A percentile compares a stretch with the other conserved stretches of the same genome.
phyloP scores from a whole-genome alignment of 2,329 filamentous ascomycete species.

The Calonectria pseudoreteaudii region DNA sequence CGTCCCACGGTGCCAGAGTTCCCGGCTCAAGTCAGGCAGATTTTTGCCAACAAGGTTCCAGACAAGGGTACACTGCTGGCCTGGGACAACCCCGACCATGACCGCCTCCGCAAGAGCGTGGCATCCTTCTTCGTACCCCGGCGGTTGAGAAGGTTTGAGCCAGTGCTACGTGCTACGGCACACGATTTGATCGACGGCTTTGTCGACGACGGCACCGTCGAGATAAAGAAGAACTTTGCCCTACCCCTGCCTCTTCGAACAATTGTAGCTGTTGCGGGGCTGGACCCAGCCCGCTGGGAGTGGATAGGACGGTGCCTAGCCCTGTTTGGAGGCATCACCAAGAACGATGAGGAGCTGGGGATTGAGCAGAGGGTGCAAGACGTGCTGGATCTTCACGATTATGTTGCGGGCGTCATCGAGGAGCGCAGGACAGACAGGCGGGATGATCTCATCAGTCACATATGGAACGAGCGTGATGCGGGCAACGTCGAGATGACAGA shows the following conservation, averaged over 20 bases:
- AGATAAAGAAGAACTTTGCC: background rate
- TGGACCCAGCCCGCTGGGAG: background rate
- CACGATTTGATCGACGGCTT: background rate
- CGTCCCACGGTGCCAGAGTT: background rate
- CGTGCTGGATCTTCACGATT: background rate
- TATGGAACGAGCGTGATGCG: background rate
- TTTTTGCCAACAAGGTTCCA: constrained; percentile 3
- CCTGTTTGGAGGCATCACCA: background rate
- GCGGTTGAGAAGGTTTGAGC: background rate
- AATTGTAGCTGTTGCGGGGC: background rate
- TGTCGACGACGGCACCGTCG: background rate
- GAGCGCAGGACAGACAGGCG: background rate
- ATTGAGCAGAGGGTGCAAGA: background rate
- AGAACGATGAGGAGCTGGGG: background rate
- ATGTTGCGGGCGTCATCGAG: background rate
- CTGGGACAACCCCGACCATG: background rate
- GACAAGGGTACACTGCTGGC: background rate
- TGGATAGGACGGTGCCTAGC: background rate
- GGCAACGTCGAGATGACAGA: background rate
- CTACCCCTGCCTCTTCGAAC: background rate
- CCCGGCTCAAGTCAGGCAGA: background rate
- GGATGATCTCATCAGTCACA: background rate
- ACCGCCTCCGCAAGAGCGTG: background rate
- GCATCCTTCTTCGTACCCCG: background rate
- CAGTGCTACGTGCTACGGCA: background rate